Evolutionary conservation across 345 rosid genomes (phyloP).

Genomic region (Syzygium aqueum): DNA sequence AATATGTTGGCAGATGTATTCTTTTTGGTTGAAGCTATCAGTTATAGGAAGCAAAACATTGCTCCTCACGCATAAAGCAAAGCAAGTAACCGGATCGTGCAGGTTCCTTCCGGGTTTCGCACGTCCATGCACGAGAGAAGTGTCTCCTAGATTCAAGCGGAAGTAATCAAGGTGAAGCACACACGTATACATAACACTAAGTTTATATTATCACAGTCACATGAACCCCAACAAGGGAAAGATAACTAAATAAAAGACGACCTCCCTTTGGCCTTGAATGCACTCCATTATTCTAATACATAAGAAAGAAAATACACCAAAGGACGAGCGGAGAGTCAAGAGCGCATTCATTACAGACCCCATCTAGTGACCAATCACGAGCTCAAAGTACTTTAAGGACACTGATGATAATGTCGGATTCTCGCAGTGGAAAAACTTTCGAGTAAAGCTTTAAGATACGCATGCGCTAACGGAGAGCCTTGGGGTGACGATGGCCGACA

Average conservation of each 20-base stretch:
- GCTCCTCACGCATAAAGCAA: too few relatives aligned
- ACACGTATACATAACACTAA: background rate
- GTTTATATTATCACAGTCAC: background rate
- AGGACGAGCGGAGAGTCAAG: background rate
- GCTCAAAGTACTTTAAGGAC: background rate
- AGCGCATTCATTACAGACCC: background rate
- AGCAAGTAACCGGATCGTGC: too few relatives aligned
- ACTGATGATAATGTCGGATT: background rate
- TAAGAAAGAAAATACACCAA: background rate
- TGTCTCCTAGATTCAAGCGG: too few relatives aligned
- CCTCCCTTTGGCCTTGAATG: too few relatives aligned
- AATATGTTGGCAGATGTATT: background rate
- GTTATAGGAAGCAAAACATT: too few relatives aligned
- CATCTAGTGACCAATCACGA: background rate
- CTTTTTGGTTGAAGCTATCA: too few relatives aligned
- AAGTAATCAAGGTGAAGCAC: background rate
- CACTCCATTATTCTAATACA: background rate
- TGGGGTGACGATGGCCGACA: conserved; percentile 34
- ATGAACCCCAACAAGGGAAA: too few relatives aligned
- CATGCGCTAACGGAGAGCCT: conserved; percentile 28
- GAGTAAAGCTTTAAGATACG: background rate
- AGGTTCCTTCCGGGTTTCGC: too few relatives aligned
- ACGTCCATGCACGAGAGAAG: too few relatives aligned
- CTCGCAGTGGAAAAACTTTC: background rate
- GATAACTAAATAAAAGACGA: too few relatives aligned